These are phyloP conservation scores for Meyerozyma smithsonii DNA, from an alignment of 1,139 yeast genomes.

Conservation along the genomic window DNA sequence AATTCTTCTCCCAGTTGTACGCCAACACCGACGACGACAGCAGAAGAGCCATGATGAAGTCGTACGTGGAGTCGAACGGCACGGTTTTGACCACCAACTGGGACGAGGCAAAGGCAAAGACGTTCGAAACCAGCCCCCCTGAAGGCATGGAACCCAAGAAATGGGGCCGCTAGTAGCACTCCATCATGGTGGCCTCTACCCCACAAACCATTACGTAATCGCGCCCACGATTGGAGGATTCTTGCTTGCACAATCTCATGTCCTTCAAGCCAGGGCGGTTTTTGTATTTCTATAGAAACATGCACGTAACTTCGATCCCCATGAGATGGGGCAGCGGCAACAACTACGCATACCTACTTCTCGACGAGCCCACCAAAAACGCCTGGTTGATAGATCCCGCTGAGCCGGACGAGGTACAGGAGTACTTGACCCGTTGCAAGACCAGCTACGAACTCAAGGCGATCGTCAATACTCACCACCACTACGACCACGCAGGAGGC, in stretches of 20 bases:
- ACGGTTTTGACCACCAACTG: conserved; percentile 92
- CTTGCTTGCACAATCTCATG: background rate
- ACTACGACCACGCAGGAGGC: conserved; percentile 92
- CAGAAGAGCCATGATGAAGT: conserved; percentile 93
- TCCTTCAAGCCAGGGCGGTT: background rate
- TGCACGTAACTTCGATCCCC: conserved; percentile 80
- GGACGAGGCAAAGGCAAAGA: conserved; percentile 74
- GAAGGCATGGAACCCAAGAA: conserved; percentile 54
- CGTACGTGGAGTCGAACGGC: conserved; percentile 90
- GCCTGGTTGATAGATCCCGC: conserved; percentile 95
- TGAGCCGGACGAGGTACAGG: conserved; percentile 55
- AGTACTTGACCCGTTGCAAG: conserved; percentile 21
- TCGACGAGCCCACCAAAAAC: conserved; percentile 60
- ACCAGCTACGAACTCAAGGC: conserved; percentile 49
- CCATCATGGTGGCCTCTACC: background rate
- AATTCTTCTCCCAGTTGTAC: conserved; percentile 72
- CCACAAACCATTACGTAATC: background rate
- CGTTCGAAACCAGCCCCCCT: conserved; percentile 73
- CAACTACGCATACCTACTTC: conserved; percentile 78
- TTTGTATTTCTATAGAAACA: conserved; percentile 33
- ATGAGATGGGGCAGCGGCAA: conserved; percentile 97
- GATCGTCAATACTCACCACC: conserved; percentile 94
- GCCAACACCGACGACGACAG: conserved; percentile 85
- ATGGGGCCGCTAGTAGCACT: conserved; percentile 21
- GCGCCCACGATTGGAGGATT: background rate